phyloP scores from a whole-genome alignment of 495 filamentous ascomycete genomes.

The Bacidia gigantensis region DNA sequence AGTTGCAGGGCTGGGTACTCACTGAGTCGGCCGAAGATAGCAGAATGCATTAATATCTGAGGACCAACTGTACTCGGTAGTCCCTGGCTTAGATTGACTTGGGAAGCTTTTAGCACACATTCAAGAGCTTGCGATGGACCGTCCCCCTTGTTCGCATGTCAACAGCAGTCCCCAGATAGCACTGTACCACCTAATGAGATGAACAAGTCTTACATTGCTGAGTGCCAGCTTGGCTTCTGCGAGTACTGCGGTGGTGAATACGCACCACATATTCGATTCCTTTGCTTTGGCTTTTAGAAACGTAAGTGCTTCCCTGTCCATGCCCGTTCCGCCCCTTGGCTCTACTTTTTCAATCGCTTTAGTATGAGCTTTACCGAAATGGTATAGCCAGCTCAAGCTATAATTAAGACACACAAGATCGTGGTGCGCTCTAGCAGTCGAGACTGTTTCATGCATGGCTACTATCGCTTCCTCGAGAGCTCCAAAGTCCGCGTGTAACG shows the following conservation, averaged over 20 bases:
- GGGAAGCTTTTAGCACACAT: conserved; percentile 63
- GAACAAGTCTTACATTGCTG: conserved; percentile 33
- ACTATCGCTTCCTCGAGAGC: conserved; percentile 81
- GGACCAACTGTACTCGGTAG: conserved; percentile 58
- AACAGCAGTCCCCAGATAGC: conserved; percentile 1
- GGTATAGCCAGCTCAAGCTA: conserved; percentile 92
- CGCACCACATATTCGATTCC: conserved; percentile 74
- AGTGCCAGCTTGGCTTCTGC: conserved; percentile 76
- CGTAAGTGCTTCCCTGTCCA: conserved; percentile 65
- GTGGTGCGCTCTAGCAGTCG: conserved; percentile 79
- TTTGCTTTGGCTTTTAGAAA: conserved; percentile 82
- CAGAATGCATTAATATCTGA: conserved; percentile 55
- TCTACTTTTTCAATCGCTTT: conserved; percentile 56
- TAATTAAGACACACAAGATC: conserved; percentile 91
- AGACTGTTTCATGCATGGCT: conserved; percentile 84
- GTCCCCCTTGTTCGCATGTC: conserved; percentile 46
- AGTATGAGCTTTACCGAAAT: conserved; percentile 78
- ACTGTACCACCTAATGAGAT: no score
- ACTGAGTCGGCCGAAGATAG: conserved; percentile 68
- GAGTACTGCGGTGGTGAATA: conserved; percentile 72
- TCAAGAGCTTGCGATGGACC: conserved; percentile 65
- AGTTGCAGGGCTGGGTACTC: conserved; percentile 13
- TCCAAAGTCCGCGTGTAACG: conserved; percentile 91
- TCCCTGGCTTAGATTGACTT: conserved; percentile 64
- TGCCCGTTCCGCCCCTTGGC: conserved; percentile 57